Conservation (phyloP, 2,329 filamentous ascomycete genomes). For the Beauveria caledonica region DNA sequence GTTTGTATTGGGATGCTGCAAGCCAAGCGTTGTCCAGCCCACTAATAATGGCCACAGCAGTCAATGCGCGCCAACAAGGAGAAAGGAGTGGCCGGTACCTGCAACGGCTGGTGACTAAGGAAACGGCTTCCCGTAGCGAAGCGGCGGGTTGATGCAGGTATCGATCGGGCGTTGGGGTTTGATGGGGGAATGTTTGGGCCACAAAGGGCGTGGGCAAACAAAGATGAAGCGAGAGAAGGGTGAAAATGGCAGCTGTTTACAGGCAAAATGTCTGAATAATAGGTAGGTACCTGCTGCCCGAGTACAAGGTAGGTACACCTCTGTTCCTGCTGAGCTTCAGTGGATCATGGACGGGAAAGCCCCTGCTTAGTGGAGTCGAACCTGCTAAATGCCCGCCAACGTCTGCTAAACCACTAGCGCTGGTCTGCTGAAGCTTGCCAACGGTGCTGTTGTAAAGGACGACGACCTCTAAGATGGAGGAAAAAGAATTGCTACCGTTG, state of each 20-base stretch:
- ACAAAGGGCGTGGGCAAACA: neutral
- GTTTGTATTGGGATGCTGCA: neutral
- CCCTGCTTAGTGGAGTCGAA: neutral
- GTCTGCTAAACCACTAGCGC: neutral
- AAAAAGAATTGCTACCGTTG: no score
- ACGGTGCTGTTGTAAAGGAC: no score
- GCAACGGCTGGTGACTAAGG: neutral
- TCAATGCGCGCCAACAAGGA: neutral
- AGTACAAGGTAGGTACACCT: no score
- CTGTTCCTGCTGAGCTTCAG: neutral
- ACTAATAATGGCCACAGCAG: slow-evolving; percentile 1
- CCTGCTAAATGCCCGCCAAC: neutral
- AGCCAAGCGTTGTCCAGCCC: neutral
- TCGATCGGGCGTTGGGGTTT: neutral
- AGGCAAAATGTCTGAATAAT: no score
- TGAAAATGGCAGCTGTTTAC: no score
- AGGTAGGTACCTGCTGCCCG: no score
- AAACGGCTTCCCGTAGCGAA: no score
- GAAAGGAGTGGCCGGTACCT: neutral
- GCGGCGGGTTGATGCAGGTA: neutral
- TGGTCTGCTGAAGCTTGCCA: neutral
- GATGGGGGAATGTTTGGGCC: neutral
- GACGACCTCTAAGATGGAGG: no score
- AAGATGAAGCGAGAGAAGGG: neutral
- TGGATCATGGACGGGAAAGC: neutral